phyloP scores from a whole-genome alignment of 306 rosid species.

The Acmispon strigosus region DNA sequence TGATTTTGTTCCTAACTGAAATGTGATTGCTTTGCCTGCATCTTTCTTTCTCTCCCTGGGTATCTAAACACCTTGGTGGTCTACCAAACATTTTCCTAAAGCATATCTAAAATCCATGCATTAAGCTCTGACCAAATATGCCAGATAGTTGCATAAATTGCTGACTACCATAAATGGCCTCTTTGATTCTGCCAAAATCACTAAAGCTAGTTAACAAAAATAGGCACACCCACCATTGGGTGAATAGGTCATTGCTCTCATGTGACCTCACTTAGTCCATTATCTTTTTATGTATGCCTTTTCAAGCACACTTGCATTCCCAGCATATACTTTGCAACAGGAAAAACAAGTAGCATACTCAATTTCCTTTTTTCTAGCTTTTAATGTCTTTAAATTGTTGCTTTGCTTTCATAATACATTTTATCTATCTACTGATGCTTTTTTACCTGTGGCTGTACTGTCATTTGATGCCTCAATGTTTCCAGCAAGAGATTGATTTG shows the following conservation, averaged over 20 bases:
- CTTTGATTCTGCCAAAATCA: not conserved
- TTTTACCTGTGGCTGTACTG: constrained; percentile 28
- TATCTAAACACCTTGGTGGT: too few relatives aligned
- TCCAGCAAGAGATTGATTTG: constrained; percentile 97
- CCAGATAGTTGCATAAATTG: not conserved
- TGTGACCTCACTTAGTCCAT: not conserved
- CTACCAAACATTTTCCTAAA: too few relatives aligned
- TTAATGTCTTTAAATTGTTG: constrained; percentile 5
- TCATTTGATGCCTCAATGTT: constrained; percentile 26
- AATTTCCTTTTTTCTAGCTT: not conserved
- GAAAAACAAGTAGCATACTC: constrained; percentile 1
- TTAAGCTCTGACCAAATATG: not conserved
- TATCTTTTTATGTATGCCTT: not conserved
- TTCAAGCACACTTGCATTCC: not conserved
- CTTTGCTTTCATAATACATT: constrained; percentile 7
- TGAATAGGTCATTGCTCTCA: not conserved
- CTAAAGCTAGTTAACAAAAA: not conserved
- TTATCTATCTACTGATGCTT: constrained; percentile 34
- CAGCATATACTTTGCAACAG: not conserved
- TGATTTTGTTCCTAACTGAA: too few relatives aligned
- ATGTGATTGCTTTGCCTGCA: too few relatives aligned
- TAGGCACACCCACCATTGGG: not conserved
- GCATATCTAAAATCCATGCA: not conserved
- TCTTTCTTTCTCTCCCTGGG: too few relatives aligned
- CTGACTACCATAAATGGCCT: not conserved